Evolutionary conservation across 306 rosid species (phyloP), one percentile per base, ranked within the genome.

Genomic region (Arachis hypogaea): DNA sequence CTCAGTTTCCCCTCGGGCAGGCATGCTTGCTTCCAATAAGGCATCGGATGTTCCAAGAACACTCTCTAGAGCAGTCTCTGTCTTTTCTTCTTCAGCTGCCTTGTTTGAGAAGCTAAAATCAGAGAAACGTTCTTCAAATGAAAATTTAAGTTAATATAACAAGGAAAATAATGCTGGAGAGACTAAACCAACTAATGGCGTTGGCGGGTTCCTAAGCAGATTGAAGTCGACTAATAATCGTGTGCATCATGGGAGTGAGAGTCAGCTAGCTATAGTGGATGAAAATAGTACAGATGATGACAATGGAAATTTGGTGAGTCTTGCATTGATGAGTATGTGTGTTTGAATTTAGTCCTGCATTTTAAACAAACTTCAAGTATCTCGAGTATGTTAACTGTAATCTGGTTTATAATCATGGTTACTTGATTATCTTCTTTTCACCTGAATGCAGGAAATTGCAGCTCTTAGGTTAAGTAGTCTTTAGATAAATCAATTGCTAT

Each of bases 401-500:
- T 30, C 54, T 59, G 65, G 41, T 65, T 45, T 54, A 47, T 68
- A 51, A 71, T 51, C 63, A 57, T 65, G 72, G 57, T 67, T 45
- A 30, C 57, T 6, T 40, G 42, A 45, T 76, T 22, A 40, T 56
- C 38, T 10, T 49, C 64, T 42, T 82, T 67, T 62, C 72, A 72
- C 74, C 73, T 73, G 49, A 77, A 57, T 11, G 41, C 86, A 95
- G 99, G 88, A 84, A 72, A 68, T 78, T 70, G 44, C 57, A 73
- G 51, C 83, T 77, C 86, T 95, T 60, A 89, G 84, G 80, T 81
- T 95, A 74, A 90, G 91, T 73, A 85, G 82, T 74, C 93, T 78
- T 82, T 98, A 95, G 76, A 88, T 95, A 77, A 80, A 77, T 70
- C 88, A 80, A 71, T 69, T 95, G 82, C 83, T 92, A 58, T 92